Evolutionary conservation across 306 rosid genomes (phyloP).

Genomic region (Senna siamea): DNA sequence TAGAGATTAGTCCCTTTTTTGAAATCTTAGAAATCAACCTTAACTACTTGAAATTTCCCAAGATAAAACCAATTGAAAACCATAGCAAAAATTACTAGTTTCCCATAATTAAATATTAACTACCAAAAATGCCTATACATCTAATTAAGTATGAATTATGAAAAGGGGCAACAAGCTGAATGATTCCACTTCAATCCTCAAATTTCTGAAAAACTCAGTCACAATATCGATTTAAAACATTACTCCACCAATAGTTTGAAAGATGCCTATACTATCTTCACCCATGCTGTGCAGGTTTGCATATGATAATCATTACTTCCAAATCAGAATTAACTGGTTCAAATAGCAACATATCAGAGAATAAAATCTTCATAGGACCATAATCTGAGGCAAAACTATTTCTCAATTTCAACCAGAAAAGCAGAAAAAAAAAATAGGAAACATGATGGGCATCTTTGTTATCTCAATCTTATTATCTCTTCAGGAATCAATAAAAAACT

Average conservation of each 20-base stretch:
- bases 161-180: neutral
- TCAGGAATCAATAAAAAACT: neutral
- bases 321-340: constrained; percentile 11
- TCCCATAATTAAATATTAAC: neutral
- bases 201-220: neutral
- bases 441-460: constrained; percentile 12
- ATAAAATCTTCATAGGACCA: neutral
- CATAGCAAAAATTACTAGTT: neutral
- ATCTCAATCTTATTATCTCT: no score
- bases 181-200: neutral
- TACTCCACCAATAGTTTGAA: neutral
- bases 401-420: neutral
- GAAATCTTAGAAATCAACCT: no score
- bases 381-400: neutral
- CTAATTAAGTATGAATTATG: neutral
- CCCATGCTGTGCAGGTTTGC: no score
- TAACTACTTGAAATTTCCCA: neutral
- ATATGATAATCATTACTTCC: neutral
- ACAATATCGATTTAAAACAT: neutral
- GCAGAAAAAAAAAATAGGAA: neutral
- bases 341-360: constrained; percentile 6
- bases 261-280: neutral
- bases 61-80: neutral
- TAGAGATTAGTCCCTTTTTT: neutral
- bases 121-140: neutral